A percentile compares a stretch with the other conserved stretches of the same genome.
phyloP scores from a whole-genome alignment of 371 early-diverging fungal genomes.

The Coemansia sp. region DNA sequence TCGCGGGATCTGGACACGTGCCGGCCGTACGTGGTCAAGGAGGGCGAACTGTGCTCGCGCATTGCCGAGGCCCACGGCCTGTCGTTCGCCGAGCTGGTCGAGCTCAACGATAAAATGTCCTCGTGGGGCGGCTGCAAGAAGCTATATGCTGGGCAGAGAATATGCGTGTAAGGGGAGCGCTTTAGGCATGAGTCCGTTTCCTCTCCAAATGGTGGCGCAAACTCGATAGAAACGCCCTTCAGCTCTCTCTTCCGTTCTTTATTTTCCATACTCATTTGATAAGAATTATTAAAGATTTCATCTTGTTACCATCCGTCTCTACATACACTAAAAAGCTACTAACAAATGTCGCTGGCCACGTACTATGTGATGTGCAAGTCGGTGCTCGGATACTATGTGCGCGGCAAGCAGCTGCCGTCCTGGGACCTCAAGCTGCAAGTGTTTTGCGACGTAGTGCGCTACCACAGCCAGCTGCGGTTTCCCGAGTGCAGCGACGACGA shows the following conservation, averaged over 20 bases:
- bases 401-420: constrained; percentile 16
- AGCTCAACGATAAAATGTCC: constrained; percentile 10
- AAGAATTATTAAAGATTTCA: background rate
- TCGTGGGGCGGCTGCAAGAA: constrained; percentile 27
- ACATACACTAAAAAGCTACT: background rate
- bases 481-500: constrained; percentile 14
- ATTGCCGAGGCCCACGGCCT: constrained; percentile 16
- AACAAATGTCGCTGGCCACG: constrained; percentile 3
- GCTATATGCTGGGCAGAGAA: constrained; percentile 22
- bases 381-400: constrained; percentile 4
- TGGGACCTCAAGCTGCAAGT: constrained; percentile 28
- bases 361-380: constrained; percentile 13
- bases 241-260: background rate
- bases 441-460: constrained; percentile 12
- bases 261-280: background rate
- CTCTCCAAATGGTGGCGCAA: background rate
- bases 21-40: constrained; percentile 19
- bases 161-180: constrained; percentile 14
- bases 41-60: constrained; percentile 31
- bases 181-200: background rate
- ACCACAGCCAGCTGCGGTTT: constrained; percentile 3
- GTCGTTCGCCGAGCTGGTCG: constrained; percentile 15
- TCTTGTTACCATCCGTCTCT: background rate
- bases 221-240: too few relatives aligned
- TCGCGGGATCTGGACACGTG: constrained; percentile 4